These are phyloP conservation scores for Calocybe gambosa DNA, from an alignment of 1,284 basidiomycete genomes.

Conservation along the genomic window DNA sequence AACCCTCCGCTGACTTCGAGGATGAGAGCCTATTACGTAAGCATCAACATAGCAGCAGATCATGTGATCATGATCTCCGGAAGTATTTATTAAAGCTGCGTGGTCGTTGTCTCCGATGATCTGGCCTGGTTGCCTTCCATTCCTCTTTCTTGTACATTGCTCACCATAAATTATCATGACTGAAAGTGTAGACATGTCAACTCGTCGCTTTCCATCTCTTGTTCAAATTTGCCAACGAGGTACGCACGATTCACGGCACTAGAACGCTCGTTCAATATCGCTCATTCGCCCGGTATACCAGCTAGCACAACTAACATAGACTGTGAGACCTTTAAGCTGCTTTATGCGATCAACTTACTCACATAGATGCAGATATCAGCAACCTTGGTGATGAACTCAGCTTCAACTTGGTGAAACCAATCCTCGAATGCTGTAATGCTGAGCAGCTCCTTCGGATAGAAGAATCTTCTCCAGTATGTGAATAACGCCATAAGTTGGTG, in stretches of 20 bases:
- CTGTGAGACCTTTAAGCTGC: conserved; percentile 29
- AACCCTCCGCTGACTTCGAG: neutral
- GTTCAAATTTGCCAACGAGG: conserved; percentile 44
- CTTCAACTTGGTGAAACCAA: conserved; percentile 59
- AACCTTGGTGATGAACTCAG: conserved; percentile 54
- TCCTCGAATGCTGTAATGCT: conserved; percentile 63
- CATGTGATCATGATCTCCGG: neutral
- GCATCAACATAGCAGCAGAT: neutral
- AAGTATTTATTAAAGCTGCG: neutral
- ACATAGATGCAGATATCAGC: conserved; percentile 38
- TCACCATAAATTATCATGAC: conserved; percentile 7
- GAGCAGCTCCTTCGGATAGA: conserved; percentile 66
- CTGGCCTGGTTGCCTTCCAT: neutral
- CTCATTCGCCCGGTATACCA: conserved; percentile 18
- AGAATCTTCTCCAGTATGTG: conserved; percentile 59
- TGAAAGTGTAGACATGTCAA: conserved; percentile 6
- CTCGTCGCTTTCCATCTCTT: conserved; percentile 26
- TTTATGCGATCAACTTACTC: conserved; percentile 3
- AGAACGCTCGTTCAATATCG: neutral
- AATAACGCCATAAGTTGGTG: conserved; percentile 12
- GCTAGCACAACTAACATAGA: conserved; percentile 53
- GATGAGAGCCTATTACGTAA: neutral
- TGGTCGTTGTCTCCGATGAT: neutral
- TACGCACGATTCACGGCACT: conserved; percentile 9
- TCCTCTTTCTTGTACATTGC: neutral